phyloP scores from a whole-genome alignment of 2,329 filamentous ascomycete genomes.

The Claviceps arundinis region DNA sequence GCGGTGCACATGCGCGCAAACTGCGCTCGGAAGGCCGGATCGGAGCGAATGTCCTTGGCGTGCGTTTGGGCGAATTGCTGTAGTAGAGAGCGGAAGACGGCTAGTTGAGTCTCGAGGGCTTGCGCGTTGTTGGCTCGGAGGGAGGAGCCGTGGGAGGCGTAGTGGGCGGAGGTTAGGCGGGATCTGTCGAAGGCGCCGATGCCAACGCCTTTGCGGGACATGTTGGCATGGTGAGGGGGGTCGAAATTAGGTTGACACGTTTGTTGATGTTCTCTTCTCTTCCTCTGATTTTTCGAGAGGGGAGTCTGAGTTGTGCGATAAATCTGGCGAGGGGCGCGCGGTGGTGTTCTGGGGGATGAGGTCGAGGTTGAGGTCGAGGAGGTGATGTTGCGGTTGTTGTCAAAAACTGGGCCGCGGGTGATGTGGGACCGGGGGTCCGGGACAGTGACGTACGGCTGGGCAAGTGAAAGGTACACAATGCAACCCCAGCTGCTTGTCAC shows the following conservation, averaged over 20 bases:
- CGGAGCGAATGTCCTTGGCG: conserved; percentile 88
- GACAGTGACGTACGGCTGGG: no score
- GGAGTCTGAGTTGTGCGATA: no score
- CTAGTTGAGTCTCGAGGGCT: conserved; percentile 82
- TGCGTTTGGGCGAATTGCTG: conserved; percentile 94
- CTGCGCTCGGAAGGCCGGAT: conserved; percentile 88
- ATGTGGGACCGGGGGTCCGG: no score
- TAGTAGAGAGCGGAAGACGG: conserved; percentile 88
- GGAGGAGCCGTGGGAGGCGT: conserved; percentile 75
- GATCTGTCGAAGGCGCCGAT: conserved; percentile 81
- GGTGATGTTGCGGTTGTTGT: no score
- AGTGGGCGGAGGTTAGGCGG: conserved; percentile 74
- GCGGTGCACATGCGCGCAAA: conserved; percentile 98
- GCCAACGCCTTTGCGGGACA: conserved; percentile 74
- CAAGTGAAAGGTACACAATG: no score
- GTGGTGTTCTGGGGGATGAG: no score
- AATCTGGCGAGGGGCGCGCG: no score
- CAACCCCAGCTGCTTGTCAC: no score
- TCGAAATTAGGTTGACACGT: no score
- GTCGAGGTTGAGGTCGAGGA: no score
- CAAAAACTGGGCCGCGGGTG: no score
- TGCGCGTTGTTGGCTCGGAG: conserved; percentile 75
- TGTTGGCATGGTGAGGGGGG: conserved; percentile 15
- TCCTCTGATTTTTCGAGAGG: background rate
- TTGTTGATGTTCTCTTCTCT: background rate